Conservation (phyloP, 2,329 filamentous ascomycete genomes). For the Penicillium sp. region DNA sequence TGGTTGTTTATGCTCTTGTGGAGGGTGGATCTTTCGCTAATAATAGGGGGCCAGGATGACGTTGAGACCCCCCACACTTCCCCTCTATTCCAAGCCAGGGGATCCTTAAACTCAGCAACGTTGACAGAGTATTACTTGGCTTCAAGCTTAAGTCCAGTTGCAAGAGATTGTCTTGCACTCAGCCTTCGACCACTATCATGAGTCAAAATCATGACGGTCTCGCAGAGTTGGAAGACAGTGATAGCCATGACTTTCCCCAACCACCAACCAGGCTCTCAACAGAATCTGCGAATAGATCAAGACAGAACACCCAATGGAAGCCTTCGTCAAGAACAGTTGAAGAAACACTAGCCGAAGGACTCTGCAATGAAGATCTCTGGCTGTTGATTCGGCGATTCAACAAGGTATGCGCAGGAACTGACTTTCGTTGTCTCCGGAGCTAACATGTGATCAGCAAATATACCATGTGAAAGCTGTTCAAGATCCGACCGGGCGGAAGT, state of each 20-base stretch:
- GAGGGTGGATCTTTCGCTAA: background rate
- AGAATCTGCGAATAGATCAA: constrained; percentile 13
- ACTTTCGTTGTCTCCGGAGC: background rate
- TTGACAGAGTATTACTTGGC: background rate
- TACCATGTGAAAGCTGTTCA: constrained; percentile 71
- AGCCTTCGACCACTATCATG: background rate
- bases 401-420: constrained; percentile 55
- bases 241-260: constrained; percentile 3
- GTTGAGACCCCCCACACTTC: constrained; percentile 1
- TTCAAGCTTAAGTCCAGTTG: background rate
- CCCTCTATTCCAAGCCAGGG: background rate
- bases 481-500: constrained; percentile 61
- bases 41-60: background rate
- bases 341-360: constrained; percentile 63
- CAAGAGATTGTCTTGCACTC: background rate
- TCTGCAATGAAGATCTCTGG: constrained; percentile 76
- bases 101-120: background rate
- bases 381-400: constrained; percentile 73
- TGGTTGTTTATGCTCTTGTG: background rate
- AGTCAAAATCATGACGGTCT: constrained; percentile 5
- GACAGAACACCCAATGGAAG: constrained; percentile 26
- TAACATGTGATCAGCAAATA: constrained; percentile 58
- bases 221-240: constrained; percentile 1
- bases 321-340: constrained; percentile 24
- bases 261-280: constrained; percentile 4